Percentiles rank a stretch among this genome's conserved stretches.
Evolutionary conservation across 2,329 filamentous ascomycete genomes (phyloP).

Genomic region (Cladosporium sp.): DNA sequence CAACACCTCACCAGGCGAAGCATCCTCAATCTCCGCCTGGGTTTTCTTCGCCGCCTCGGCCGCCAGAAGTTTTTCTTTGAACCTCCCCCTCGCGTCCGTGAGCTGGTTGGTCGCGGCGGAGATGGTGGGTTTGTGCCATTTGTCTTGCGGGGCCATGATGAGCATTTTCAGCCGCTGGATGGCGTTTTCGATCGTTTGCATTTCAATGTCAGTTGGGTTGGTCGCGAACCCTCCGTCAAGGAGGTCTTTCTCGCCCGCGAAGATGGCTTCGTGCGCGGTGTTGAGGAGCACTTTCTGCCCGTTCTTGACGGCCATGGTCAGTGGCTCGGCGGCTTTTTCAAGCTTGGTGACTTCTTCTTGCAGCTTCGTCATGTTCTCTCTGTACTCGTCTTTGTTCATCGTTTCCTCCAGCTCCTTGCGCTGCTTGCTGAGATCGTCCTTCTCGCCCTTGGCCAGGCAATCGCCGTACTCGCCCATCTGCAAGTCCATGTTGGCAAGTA

Average conservation of each 20-base stretch:
- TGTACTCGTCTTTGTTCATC: constrained; percentile 19
- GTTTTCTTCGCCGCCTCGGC: background rate
- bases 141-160: constrained; percentile 28
- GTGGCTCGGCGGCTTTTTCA: constrained; percentile 20
- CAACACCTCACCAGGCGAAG: too few relatives aligned
- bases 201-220: constrained; percentile 16
- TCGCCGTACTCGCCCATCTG: constrained; percentile 26
- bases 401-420: constrained; percentile 25
- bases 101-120: constrained; percentile 26
- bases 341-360: constrained; percentile 19
- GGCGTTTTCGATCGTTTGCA: constrained; percentile 22
- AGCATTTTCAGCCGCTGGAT: constrained; percentile 26
- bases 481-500: constrained; percentile 23
- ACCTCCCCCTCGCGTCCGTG: constrained; percentile 22
- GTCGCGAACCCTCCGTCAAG: constrained; percentile 16
- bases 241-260: constrained; percentile 31
- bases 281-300: constrained; percentile 28
- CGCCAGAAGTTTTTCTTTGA: constrained; percentile 17
- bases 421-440: constrained; percentile 25
- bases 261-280: constrained; percentile 33
- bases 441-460: constrained; percentile 23
- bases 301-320: constrained; percentile 21
- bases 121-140: constrained; percentile 29
- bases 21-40: too few relatives aligned
- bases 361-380: constrained; percentile 21